Evolutionary conservation across 2,329 filamentous ascomycete species (phyloP).

Genomic region (Dryadomyces sulphureus): DNA sequence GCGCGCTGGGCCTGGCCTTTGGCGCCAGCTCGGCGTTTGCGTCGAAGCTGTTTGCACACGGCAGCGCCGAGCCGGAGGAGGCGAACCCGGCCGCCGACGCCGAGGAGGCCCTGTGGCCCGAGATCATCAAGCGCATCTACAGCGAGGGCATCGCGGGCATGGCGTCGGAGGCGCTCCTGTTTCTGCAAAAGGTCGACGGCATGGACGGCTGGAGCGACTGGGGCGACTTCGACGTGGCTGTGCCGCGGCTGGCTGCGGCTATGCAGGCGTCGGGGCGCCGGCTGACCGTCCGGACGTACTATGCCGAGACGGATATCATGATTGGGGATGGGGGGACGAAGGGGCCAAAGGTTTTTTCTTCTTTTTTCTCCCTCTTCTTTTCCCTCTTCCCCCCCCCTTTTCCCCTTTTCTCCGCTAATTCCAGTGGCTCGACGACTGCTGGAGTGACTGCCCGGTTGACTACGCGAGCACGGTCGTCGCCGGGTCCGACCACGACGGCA

Average conservation of each 20-base stretch:
- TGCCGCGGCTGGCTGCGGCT: conserved; percentile 13
- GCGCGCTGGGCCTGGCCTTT: conserved; percentile 10
- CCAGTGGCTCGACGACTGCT: conserved; percentile 17
- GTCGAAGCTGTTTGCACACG: background rate
- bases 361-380: background rate
- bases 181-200: conserved; percentile 14
- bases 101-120: conserved; percentile 11
- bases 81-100: conserved; percentile 4
- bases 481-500: conserved; percentile 15
- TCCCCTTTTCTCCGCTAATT: background rate
- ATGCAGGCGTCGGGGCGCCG: conserved; percentile 7
- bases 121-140: conserved; percentile 14
- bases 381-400: background rate
- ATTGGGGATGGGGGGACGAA: conserved; percentile 13
- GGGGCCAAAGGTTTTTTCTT: conserved; percentile 2
- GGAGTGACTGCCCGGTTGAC: conserved; percentile 11
- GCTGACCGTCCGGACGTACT: conserved; percentile 16
- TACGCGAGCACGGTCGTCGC: conserved; percentile 13
- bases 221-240: conserved; percentile 17
- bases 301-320: conserved; percentile 16
- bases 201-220: conserved; percentile 16
- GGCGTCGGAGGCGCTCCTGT: conserved; percentile 15
- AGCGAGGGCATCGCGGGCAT: conserved; percentile 14
- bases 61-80: background rate
- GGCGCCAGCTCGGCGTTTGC: conserved; percentile 4